Conservation (phyloP, 2,329 filamentous ascomycete genomes). For the Plectosphaerella sp. region DNA sequence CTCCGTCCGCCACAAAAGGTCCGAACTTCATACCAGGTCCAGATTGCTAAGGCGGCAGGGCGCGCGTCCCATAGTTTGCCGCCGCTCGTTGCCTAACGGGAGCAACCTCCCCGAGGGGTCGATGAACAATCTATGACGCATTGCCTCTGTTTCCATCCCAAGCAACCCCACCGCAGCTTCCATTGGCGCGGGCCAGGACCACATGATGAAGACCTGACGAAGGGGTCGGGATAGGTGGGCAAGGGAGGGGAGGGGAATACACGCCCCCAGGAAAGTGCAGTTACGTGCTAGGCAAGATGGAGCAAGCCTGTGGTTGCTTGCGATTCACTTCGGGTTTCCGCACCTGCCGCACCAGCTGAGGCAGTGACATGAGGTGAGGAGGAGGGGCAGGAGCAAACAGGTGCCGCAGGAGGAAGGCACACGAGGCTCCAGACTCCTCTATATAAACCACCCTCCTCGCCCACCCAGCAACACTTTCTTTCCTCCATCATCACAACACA, state of each 20-base stretch:
- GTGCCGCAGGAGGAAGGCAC: neutral
- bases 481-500: slow-evolving; percentile 12
- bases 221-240: neutral
- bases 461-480: neutral
- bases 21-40: neutral
- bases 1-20: neutral
- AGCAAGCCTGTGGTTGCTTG: neutral
- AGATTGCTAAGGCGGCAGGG: neutral
- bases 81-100: neutral
- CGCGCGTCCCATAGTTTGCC: neutral
- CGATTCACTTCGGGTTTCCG: neutral
- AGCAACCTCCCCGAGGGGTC: neutral
- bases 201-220: neutral
- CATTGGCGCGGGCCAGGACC: neutral
- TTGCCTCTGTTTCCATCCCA: neutral
- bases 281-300: neutral
- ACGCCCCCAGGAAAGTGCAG: neutral
- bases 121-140: neutral
- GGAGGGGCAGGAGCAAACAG: neutral
- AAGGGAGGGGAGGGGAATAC: neutral
- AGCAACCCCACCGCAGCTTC: neutral
- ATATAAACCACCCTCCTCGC: slow-evolving; percentile 15
- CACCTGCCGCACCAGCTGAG: neutral
- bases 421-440: slow-evolving; percentile 10
- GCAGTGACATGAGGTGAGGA: no score